These are phyloP conservation scores for Lupinus albus DNA, from an alignment of 306 rosid genomes.

Conservation along the genomic window DNA sequence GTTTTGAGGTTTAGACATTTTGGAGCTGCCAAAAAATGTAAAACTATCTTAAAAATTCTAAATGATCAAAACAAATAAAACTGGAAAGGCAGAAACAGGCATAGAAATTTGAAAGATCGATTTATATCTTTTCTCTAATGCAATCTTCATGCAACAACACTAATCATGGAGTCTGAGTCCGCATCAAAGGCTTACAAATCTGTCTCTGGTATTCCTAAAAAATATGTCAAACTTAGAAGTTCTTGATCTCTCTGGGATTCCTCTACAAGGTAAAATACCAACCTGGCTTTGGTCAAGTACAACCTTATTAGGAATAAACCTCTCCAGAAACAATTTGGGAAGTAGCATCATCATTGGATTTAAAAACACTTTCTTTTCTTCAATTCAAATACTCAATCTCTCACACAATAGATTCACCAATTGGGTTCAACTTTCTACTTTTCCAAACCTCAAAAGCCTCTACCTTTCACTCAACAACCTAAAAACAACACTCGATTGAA, in stretches of 20 bases:
- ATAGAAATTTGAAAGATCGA: too few relatives aligned
- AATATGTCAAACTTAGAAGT: conserved; percentile 54
- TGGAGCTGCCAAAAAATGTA: too few relatives aligned
- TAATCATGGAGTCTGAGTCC: conserved; percentile 45
- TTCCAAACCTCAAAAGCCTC: conserved; percentile 51
- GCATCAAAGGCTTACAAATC: conserved; percentile 68
- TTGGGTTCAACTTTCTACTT: conserved; percentile 52
- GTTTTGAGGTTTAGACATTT: too few relatives aligned
- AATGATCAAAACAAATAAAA: too few relatives aligned
- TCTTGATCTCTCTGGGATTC: conserved; percentile 72
- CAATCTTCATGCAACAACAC: conserved; percentile 61
- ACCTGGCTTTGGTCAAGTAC: conserved; percentile 62
- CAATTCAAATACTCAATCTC: conserved; percentile 62
- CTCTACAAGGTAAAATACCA: conserved; percentile 62
- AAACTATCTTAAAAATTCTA: too few relatives aligned
- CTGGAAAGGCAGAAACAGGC: too few relatives aligned
- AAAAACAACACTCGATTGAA: conserved; percentile 44
- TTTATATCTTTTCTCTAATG: conserved; percentile 37
- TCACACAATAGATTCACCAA: conserved; percentile 72
- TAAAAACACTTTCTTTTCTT: conserved; percentile 48
- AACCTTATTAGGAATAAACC: conserved; percentile 49
- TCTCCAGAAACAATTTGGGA: conserved; percentile 69
- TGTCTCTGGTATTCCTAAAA: conserved; percentile 60
- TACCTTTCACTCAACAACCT: conserved; percentile 70
- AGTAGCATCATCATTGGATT: conserved; percentile 48